Percentiles rank a stretch among this genome's conserved stretches.
Evolutionary conservation across 345 rosid species (phyloP).

Genomic region (Xanthoceras sorbifolium): DNA sequence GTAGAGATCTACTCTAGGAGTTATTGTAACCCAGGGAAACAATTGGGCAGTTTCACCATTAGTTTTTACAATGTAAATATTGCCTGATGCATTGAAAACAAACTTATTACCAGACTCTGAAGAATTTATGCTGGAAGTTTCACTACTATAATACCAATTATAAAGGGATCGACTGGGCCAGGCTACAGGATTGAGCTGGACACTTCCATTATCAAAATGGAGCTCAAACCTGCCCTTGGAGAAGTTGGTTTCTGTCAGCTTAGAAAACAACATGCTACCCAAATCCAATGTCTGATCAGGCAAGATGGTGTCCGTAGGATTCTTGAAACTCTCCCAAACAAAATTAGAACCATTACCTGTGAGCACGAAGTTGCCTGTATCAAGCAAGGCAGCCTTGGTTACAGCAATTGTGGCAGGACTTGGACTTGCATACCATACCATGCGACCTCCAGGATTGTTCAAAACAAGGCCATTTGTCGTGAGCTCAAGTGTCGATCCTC

Average conservation of each 20-base stretch:
- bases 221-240: constrained; percentile 36
- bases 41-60: constrained; percentile 13
- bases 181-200: constrained; percentile 23
- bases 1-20: constrained; percentile 14
- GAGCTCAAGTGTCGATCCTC: constrained; percentile 35
- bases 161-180: constrained; percentile 22
- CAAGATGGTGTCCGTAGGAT: constrained; percentile 45
- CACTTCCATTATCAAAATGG: constrained; percentile 20
- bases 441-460: constrained; percentile 19
- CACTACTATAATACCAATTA: constrained; percentile 18
- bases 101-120: constrained; percentile 14
- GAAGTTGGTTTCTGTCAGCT: constrained; percentile 15
- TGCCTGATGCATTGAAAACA: constrained; percentile 25
- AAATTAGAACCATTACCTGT: constrained; percentile 4
- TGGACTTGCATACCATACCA: constrained; percentile 10
- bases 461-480: constrained; percentile 15
- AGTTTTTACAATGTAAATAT: neutral
- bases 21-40: fast-evolving
- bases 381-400: constrained; percentile 28
- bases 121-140: neutral
- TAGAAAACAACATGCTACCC: constrained; percentile 22
- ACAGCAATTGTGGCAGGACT: neutral
- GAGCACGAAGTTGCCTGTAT: constrained; percentile 44
- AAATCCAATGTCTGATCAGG: constrained; percentile 36
- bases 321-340: constrained; percentile 44